Conservation (phyloP, 2,329 filamentous ascomycete genomes). For the Trichoderma koningii region DNA sequence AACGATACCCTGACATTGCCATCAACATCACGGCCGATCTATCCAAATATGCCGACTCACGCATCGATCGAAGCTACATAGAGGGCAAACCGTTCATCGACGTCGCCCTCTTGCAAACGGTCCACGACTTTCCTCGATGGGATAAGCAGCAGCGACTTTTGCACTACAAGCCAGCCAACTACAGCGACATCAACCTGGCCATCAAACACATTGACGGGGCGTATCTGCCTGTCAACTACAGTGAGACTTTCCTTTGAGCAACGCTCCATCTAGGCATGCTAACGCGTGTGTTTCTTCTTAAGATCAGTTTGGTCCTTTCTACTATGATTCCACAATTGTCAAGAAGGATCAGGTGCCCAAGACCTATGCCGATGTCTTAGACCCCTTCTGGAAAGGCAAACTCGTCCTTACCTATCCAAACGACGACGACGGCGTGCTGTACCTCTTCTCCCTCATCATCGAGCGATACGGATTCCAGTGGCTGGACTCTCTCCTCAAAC, state of each 20-base stretch:
- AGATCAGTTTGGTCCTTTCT: conserved; percentile 22
- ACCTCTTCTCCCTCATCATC: conserved; percentile 16
- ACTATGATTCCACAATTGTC: conserved; percentile 11
- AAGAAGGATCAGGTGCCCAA: neutral
- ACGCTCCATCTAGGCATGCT: neutral
- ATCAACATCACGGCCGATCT: conserved; percentile 18
- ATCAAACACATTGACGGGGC: conserved; percentile 19
- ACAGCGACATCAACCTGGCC: conserved; percentile 6
- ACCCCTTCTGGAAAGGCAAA: conserved; percentile 15
- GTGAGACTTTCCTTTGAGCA: neutral
- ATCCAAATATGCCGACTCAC: conserved; percentile 20
- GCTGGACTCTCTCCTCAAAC: conserved; percentile 6
- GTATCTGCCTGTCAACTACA: conserved; percentile 14
- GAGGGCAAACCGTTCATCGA: conserved; percentile 15
- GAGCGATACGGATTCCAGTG: conserved; percentile 12
- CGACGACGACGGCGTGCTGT: conserved; percentile 15
- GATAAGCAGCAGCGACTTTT: conserved; percentile 14
- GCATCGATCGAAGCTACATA: conserved; percentile 17
- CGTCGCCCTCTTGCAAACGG: conserved; percentile 13
- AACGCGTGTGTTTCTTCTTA: neutral
- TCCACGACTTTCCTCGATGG: conserved; percentile 18
- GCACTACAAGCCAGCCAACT: conserved; percentile 20
- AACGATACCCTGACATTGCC: conserved; percentile 4
- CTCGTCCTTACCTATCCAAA: conserved; percentile 18
- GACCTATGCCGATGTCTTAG: conserved; percentile 5